Conservation (phyloP, 208 protist species). For the Leishmania major region DNA sequence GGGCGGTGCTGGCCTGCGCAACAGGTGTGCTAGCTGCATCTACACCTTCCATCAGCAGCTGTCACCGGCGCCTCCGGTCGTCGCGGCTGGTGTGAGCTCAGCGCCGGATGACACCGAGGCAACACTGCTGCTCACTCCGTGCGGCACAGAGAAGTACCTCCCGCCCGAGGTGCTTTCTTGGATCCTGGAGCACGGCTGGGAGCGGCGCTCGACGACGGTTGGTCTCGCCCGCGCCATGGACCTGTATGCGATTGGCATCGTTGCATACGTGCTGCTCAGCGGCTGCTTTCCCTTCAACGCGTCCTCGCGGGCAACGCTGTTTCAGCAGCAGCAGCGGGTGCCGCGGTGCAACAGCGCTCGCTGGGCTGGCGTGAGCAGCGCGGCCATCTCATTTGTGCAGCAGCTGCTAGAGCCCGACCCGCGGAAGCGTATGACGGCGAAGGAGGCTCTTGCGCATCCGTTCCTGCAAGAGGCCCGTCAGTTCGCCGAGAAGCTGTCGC, state of each 20-base stretch:
- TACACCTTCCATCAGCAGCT: background rate
- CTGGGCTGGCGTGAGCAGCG: slow-evolving; percentile 59
- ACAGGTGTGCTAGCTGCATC: background rate
- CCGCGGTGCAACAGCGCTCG: slow-evolving; percentile 67
- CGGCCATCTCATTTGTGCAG: slow-evolving; percentile 72
- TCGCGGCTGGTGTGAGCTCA: background rate
- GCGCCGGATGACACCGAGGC: slow-evolving; percentile 34
- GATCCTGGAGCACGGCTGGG: slow-evolving; percentile 58
- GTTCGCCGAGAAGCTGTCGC: slow-evolving; percentile 49
- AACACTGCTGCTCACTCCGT: slow-evolving; percentile 64
- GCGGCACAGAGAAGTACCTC: slow-evolving; percentile 82
- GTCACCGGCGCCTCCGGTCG: background rate
- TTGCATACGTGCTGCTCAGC: slow-evolving; percentile 84
- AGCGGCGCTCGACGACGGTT: slow-evolving; percentile 43
- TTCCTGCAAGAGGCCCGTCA: slow-evolving; percentile 53
- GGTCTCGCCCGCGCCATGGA: slow-evolving; percentile 62
- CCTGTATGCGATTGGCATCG: slow-evolving; percentile 76
- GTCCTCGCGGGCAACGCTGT: slow-evolving; percentile 52
- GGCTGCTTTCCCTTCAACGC: slow-evolving; percentile 86
- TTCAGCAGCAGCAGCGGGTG: slow-evolving; percentile 70
- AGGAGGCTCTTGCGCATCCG: slow-evolving; percentile 66
- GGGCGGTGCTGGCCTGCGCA: background rate
- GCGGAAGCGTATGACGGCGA: slow-evolving; percentile 44
- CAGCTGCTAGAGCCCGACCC: slow-evolving; percentile 68
- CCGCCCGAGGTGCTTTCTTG: slow-evolving; percentile 78